phyloP scores from a whole-genome alignment of 352 stramenopile species.

The Phytopythium delawarense region DNA sequence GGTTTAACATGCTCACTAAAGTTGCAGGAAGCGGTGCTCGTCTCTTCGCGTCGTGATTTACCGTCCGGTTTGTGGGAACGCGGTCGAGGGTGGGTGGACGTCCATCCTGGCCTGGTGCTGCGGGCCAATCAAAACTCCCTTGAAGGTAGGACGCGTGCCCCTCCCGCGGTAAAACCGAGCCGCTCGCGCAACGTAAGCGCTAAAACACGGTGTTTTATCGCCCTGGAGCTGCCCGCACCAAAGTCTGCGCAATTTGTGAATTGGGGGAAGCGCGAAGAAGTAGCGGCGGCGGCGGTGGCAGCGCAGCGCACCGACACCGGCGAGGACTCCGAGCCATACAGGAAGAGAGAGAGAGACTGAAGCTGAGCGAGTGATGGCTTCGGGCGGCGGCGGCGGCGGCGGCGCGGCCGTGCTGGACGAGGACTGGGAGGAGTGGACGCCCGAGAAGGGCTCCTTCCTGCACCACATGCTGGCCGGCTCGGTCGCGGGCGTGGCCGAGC shows the following conservation, averaged over 20 bases:
- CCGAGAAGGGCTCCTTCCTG: constrained; percentile 91
- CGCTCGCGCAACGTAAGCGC: neutral
- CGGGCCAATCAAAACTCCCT: constrained; percentile 2
- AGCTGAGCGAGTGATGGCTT: neutral
- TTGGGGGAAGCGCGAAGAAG: neutral
- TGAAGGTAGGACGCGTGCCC: constrained; percentile 1
- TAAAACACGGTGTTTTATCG: neutral
- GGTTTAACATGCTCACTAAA: constrained; percentile 5
- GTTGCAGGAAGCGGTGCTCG: constrained; percentile 1
- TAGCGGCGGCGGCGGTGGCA: too few species aligned
- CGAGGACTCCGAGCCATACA: too few species aligned
- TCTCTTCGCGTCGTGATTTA: neutral
- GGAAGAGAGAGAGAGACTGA: neutral
- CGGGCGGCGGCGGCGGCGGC: neutral
- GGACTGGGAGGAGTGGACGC: constrained; percentile 93
- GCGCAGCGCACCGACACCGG: too few species aligned
- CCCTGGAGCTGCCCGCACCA: too few species aligned
- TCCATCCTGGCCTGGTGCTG: neutral
- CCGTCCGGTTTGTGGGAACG: too few species aligned
- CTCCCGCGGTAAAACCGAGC: neutral
- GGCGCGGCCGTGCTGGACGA: constrained; percentile 44
- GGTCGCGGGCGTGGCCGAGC: constrained; percentile 95
- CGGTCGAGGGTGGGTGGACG: neutral
- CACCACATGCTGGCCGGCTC: constrained; percentile 95
- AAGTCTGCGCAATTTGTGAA: too few species aligned